These are phyloP conservation scores for Ilex asprella DNA, from an alignment of 257 asterid species.

Conservation along the genomic window DNA sequence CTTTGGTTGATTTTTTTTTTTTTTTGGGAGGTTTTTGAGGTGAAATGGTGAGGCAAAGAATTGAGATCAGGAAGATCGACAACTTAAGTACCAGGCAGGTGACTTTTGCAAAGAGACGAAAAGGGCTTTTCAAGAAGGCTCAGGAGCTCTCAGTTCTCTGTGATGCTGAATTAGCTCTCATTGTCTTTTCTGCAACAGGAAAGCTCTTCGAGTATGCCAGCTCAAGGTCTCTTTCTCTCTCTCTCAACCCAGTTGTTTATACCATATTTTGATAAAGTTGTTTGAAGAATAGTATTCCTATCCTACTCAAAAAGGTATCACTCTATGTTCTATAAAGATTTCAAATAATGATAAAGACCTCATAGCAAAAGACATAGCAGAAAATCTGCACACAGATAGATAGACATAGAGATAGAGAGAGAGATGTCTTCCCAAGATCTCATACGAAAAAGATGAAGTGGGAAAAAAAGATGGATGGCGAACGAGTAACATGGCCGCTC, in stretches of 20 bases:
- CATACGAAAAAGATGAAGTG: no score
- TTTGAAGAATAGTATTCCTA: no score
- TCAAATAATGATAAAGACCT: no score
- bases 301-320: neutral
- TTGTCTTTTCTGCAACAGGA: slow-evolving; percentile 83
- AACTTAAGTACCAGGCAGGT: slow-evolving; percentile 72
- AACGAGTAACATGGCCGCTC: no score
- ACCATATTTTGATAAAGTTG: no score
- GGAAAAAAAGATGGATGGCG: no score
- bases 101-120: slow-evolving; percentile 74
- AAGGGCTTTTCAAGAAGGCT: slow-evolving; percentile 90
- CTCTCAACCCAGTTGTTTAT: slow-evolving; percentile 13
- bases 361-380: no score
- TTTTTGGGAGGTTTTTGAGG: neutral
- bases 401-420: no score
- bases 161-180: slow-evolving; percentile 71
- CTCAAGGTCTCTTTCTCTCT: slow-evolving; percentile 40
- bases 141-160: slow-evolving; percentile 71
- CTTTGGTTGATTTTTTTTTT: no score
- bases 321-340: no score
- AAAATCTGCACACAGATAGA: no score
- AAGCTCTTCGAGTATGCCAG: slow-evolving; percentile 54
- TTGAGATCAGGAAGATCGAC: slow-evolving; percentile 76
- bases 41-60: slow-evolving; percentile 70
- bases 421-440: no score